Evolutionary conservation across 2,329 filamentous ascomycete genomes (phyloP), one percentile per base, ranked within the genome.

Genomic region (Trichoderma atroviride): DNA sequence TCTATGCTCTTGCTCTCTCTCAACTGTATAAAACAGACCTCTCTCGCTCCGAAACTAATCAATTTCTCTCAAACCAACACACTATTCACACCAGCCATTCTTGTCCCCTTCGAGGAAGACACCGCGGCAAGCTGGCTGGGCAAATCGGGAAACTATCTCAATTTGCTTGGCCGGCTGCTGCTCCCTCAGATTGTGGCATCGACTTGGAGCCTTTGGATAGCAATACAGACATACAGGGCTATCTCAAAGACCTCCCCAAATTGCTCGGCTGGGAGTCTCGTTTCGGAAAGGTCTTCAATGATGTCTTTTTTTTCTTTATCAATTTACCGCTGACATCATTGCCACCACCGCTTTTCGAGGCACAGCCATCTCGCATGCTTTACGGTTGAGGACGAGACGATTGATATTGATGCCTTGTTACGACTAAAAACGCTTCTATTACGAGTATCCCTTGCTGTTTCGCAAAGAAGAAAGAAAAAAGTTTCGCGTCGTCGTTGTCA

Each of bases 331-430:
- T 40, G 14, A 7, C 37, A 40, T 40, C 37, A 7, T 19, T 40
- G 37, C 14, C 14, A 16, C 14, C 11, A 2, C 33, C 33, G 11
- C 33, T 11, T 31, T 52, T 70, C 40, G 40, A 61, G 27, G n/a
- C 37, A n/a, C 10, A 9, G 19, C 33, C 60, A 16, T 52, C 47
- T 66, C 66, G 68, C 58, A 71, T 71, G 56, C 73, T 35, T 35
- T 71, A 74, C 73, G 73, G 73, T 69, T 73, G 70, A 71, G 70
- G 70, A 72, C 71, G 68, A 59, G 59, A 70, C 63, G 56, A 64
- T 60, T 66, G 70, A 70, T 70, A 70, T 74, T 76, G 40, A 76
- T 76, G 74, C 70, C 71, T 67, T 74, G 71, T 76, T 72, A 77
- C 75, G 75, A 77, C 71, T 74, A 73, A 67, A 71, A 71, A 76